These are phyloP conservation scores for Ogataea nakhonphanomensis DNA, from an alignment of 805 yeast species.

Conservation along the genomic window DNA sequence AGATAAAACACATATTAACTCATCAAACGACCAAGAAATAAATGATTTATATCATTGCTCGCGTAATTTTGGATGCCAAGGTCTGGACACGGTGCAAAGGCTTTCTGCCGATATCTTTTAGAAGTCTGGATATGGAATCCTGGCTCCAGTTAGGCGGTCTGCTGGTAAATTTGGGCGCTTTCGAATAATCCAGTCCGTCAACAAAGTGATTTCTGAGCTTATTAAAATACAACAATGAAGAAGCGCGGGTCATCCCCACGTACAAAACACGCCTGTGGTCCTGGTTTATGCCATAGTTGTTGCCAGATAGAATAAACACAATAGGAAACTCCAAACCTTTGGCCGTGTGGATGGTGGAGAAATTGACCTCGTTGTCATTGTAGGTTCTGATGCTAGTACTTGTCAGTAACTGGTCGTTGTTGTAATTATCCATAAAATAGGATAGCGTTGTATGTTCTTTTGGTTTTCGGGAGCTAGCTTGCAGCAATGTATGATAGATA, in stretches of 20 bases:
- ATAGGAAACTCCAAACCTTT: constrained; percentile 74
- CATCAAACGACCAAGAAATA: constrained; percentile 39
- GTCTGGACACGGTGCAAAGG: neutral
- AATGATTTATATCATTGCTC: constrained; percentile 1
- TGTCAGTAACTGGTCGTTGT: constrained; percentile 28
- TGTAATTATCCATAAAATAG: constrained; percentile 40
- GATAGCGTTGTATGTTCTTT: constrained; percentile 32
- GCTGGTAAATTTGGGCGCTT: neutral
- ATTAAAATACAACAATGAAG: constrained; percentile 39
- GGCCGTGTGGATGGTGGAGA: constrained; percentile 71
- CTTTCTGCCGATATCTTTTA: constrained; percentile 3
- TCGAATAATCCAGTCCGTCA: constrained; percentile 18
- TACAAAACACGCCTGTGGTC: constrained; percentile 47
- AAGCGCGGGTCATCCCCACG: constrained; percentile 68
- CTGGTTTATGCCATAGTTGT: constrained; percentile 16
- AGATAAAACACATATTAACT: constrained; percentile 43
- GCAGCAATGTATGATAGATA: constrained; percentile 34
- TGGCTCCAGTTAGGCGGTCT: constrained; percentile 3
- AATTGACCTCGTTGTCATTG: constrained; percentile 37
- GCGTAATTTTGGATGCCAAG: constrained; percentile 1
- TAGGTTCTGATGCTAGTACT: constrained; percentile 24
- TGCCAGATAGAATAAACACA: constrained; percentile 46
- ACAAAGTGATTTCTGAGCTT: constrained; percentile 21
- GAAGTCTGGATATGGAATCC: neutral
- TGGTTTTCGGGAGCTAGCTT: constrained; percentile 22